Evolutionary conservation across 2,329 filamentous ascomycete genomes (phyloP).

Genomic region (Trematosphaeria pertusa): DNA sequence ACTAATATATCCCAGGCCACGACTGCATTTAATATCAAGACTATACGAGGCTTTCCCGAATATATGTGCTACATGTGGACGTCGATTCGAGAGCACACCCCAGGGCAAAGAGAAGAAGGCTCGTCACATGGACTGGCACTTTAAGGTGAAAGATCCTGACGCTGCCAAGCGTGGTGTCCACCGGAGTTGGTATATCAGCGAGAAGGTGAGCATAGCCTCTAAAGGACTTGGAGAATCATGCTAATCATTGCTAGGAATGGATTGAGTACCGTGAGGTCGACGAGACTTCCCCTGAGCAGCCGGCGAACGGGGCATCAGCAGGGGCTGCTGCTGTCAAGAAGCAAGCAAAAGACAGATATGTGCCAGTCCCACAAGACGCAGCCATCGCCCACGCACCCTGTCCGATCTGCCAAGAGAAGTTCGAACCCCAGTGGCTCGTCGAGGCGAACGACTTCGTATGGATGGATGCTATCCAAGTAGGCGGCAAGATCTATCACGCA

Average conservation of each 20-base stretch:
- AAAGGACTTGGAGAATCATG: neutral
- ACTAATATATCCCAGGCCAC: conserved; percentile 61
- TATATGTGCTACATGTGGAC: conserved; percentile 89
- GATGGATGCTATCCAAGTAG: conserved; percentile 84
- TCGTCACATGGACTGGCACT: conserved; percentile 97
- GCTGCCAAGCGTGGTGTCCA: conserved; percentile 86
- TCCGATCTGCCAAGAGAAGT: conserved; percentile 94
- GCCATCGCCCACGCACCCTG: conserved; percentile 78
- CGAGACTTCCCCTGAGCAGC: conserved; percentile 59
- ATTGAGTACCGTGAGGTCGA: conserved; percentile 82
- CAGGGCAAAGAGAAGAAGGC: conserved; percentile 86
- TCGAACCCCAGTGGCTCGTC: conserved; percentile 90
- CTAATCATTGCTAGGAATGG: conserved; percentile 73
- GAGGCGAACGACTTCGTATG: conserved; percentile 97
- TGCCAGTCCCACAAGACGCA: conserved; percentile 82
- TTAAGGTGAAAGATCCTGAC: conserved; percentile 89
- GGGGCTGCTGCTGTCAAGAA: conserved; percentile 54
- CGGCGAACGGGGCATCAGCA: conserved; percentile 33
- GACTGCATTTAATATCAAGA: conserved; percentile 73
- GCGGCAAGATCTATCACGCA: conserved; percentile 83
- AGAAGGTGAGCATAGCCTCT: conserved; percentile 66
- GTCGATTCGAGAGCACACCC: conserved; percentile 79
- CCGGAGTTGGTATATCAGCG: conserved; percentile 93
- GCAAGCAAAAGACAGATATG: conserved; percentile 71
- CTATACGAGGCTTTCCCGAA: conserved; percentile 85